Conservation (phyloP, 805 yeast species). For the Ogataea pini region DNA sequence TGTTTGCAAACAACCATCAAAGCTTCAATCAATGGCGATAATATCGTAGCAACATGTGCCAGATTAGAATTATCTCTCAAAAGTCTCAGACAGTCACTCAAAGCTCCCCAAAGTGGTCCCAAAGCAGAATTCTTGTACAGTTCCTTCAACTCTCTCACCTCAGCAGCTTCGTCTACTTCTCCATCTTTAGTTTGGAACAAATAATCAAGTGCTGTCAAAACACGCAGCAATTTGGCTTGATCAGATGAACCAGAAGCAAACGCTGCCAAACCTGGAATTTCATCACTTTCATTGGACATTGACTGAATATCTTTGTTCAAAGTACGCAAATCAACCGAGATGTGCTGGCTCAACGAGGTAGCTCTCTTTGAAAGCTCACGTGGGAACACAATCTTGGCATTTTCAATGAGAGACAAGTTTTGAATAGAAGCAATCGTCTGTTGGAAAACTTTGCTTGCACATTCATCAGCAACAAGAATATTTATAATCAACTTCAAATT, state of each 20-base stretch:
- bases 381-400: conserved; percentile 66
- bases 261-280: conserved; percentile 49
- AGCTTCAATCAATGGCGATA: conserved; percentile 86
- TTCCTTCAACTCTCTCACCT: conserved; percentile 50
- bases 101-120: conserved; percentile 82
- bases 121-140: conserved; percentile 70
- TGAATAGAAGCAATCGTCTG: conserved; percentile 82
- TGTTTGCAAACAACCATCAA: conserved; percentile 96
- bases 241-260: conserved; percentile 81
- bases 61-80: conserved; percentile 60
- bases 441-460: conserved; percentile 82
- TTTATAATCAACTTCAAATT: conserved; percentile 64
- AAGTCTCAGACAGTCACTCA: conserved; percentile 67
- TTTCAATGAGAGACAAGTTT: conserved; percentile 60
- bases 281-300: conserved; percentile 43
- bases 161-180: conserved; percentile 33
- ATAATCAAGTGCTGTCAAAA: conserved; percentile 85
- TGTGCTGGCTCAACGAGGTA: conserved; percentile 51
- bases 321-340: conserved; percentile 55
- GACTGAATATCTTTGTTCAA: conserved; percentile 48
- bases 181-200: conserved; percentile 54
- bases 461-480: conserved; percentile 76
- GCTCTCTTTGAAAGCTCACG: conserved; percentile 67
- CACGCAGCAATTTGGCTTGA: conserved; percentile 84
- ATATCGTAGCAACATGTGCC: conserved; percentile 70